Evolutionary conservation across 805 yeast genomes (phyloP).

Genomic region (Millerozyma acaciae): DNA sequence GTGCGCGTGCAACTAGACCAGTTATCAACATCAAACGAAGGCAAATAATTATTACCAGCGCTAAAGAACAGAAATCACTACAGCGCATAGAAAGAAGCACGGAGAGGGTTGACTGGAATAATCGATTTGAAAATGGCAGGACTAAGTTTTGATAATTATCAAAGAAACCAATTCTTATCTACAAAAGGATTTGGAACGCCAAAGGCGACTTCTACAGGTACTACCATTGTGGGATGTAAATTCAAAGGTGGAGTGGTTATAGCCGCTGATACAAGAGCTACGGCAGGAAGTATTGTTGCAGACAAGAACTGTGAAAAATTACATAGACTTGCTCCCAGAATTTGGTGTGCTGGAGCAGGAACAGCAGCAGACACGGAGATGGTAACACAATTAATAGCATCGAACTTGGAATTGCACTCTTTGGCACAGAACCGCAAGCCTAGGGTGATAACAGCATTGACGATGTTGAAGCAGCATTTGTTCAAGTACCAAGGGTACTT

Average conservation of each 20-base stretch:
- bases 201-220: slow-evolving; percentile 94
- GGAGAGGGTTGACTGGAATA: no score
- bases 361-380: slow-evolving; percentile 99
- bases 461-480: slow-evolving; percentile 89
- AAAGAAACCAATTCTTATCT: slow-evolving; percentile 75
- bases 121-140: slow-evolving; percentile 75
- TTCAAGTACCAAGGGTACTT: slow-evolving; percentile 96
- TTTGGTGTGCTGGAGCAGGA: slow-evolving; percentile 99
- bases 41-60: no score
- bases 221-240: slow-evolving; percentile 97
- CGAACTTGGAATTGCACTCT: slow-evolving; percentile 87
- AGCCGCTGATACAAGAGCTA: slow-evolving; percentile 98
- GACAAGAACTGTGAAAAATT: slow-evolving; percentile 97
- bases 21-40: no score
- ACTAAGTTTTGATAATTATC: slow-evolving; percentile 86
- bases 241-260: slow-evolving; percentile 92
- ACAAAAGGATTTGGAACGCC: slow-evolving; percentile 75
- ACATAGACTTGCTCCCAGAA: slow-evolving; percentile 82
- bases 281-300: slow-evolving; percentile 94
- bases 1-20: no score
- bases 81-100: no score
- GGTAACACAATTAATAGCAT: slow-evolving; percentile 90
- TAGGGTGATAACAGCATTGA: slow-evolving; percentile 88
- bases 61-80: no score
- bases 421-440: slow-evolving; percentile 82